Base-by-base conservation (phyloP, 805 yeast genomes). In the Candida caryicola region DNA sequence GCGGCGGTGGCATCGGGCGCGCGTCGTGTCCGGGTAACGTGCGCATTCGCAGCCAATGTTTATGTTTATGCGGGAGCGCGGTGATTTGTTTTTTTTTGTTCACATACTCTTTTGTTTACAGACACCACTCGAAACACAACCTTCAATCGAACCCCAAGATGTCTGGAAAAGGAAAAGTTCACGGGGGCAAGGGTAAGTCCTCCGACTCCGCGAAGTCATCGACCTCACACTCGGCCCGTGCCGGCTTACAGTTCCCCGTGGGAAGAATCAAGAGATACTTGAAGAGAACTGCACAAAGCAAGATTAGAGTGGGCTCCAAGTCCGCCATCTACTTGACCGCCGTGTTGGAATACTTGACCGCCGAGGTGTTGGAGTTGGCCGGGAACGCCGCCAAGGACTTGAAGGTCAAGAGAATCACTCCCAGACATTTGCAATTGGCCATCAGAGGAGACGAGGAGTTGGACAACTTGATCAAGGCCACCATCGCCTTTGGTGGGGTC, bases 181-280 rank as follows among this genome's bases (percentile, higher is more conserved):
- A 85, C 65, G 97, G 98, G 51, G 97, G 97, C 60, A 91, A 90
- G 71, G 97, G 97, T 52, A 90, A 90, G 66, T 82, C 95, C 17
- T 87, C 95, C 23, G 74, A 69, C 44, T 47, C 59, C 34, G 86
- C 86, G 61, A 84, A 82, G 63, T 69, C 71, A 34, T 76, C 91
- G 16, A 90, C 85, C 53, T 85, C 96, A 10, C 95, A 90, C 53
- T 86, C 95, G 4, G 95, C 95, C 7, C 82, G 95, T 64, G 96
- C 96, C 18, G 96, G 96, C 17, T 72, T 89, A 62, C 93, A 85
- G 63, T 93, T 93, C 72, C 99, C 99, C 35, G 98, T 95, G 27
- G 99, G 99, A 44, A 88, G 99, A 82, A 89, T 93, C 54, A 91
- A 93, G 79, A 81, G 99, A 73, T 91, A 89, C 63, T 75, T 93